Evolutionary conservation across 805 yeast genomes (phyloP), one percentile per base, ranked within the genome.

Genomic region (Kuraishia borneana): DNA sequence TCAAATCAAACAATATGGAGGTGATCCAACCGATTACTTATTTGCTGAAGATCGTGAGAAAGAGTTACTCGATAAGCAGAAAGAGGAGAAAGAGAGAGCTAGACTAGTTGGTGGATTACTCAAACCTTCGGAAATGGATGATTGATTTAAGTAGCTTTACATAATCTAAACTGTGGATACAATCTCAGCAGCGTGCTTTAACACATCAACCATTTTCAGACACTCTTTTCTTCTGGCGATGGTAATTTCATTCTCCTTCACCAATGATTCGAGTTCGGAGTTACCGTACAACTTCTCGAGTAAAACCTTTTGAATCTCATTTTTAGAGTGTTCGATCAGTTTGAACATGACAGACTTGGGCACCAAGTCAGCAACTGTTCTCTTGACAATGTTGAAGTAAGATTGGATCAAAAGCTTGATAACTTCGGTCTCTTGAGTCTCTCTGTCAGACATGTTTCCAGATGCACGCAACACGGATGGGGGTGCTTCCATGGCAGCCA

Each of bases 321-420:
- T 78, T 64, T 83, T 85, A 27, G 94, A 80, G 50, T 70, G 71
- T 42, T 77, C 78, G 48, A 92, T 89, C 54, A 92, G 70, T 58
- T 89, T 88, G 49, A 89, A 68, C 94, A 88, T 87, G 42, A 92
- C 73, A 3, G 96, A 94, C 62, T 92, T 92, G 45, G 98, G 98
- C 45, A 92, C 80, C 49, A 88, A 65, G 54, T 92, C 98, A 16
- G 94, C 81, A 47, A 92, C 80, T 1, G 96, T 84, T 54, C 95
- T 76, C 62, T 88, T 85, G 32, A 92, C 96, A 54, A 92, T 92
- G 51, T 75, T 75, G 63, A 81, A 92, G 60, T 92, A 92, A 19
- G 96, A 84, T 34, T 79, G 73, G 43, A 92, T 89, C 53, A 92
- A 70, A 39, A 92, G 69, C 63, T 92, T 92, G 53, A 92, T 92